Percentiles rank a stretch among this genome's conserved stretches.
These are phyloP conservation scores for Malassezia slooffiae DNA, from an alignment of 1,284 basidiomycete genomes.

Conservation along the genomic window DNA sequence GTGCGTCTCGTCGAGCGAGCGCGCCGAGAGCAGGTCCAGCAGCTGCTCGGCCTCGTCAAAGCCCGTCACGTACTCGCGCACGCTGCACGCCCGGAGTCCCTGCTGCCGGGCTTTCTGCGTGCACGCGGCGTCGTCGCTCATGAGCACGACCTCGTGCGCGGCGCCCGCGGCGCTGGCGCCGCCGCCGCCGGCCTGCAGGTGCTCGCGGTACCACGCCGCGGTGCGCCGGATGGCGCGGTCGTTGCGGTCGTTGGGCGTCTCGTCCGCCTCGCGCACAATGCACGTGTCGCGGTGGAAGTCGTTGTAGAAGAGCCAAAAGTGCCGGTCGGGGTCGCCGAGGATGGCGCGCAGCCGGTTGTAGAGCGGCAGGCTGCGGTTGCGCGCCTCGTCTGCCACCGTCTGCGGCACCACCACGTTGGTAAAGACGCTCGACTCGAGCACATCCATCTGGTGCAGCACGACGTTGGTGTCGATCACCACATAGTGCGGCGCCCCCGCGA, in stretches of 20 bases:
- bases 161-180: constrained; percentile 19
- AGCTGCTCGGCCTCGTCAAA: constrained; percentile 33
- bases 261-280: constrained; percentile 24
- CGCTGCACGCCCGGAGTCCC: constrained; percentile 30
- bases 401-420: constrained; percentile 63
- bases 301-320: constrained; percentile 39
- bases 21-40: constrained; percentile 35
- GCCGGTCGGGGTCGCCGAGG: constrained; percentile 39
- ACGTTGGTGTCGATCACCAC: constrained; percentile 91
- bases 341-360: constrained; percentile 56
- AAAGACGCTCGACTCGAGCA: constrained; percentile 34
- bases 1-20: constrained; percentile 15
- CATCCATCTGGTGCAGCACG: constrained; percentile 63
- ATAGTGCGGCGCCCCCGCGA: constrained; percentile 54
- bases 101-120: constrained; percentile 52
- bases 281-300: constrained; percentile 30
- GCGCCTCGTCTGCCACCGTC: constrained; percentile 89
- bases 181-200: constrained; percentile 23
- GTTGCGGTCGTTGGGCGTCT: constrained; percentile 43
- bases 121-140: constrained; percentile 74
- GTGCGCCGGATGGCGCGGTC: constrained; percentile 40
- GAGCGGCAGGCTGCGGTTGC: constrained; percentile 82
- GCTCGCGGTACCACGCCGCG: constrained; percentile 34
- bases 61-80: constrained; percentile 41
- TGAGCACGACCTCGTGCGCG: constrained; percentile 33